phyloP scores from a whole-genome alignment of 1,284 basidiomycete genomes.

The Fomitiporia mediterranea region DNA sequence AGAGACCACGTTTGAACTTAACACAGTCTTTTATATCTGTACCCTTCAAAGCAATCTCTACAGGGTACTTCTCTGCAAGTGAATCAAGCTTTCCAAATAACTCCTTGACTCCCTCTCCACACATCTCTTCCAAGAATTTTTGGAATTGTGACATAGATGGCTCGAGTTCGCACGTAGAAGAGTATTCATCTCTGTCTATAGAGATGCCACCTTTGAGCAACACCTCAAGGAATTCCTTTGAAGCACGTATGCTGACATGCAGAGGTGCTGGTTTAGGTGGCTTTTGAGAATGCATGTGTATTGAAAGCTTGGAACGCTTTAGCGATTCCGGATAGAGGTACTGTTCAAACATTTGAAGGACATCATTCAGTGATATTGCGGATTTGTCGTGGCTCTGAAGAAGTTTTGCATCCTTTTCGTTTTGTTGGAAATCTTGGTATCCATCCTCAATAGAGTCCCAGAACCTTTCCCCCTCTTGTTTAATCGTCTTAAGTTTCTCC shows the following conservation, averaged over 20 bases:
- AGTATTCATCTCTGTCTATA: constrained; percentile 46
- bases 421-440: constrained; percentile 78
- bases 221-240: constrained; percentile 55
- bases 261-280: too few relatives aligned
- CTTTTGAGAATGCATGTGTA: constrained; percentile 77
- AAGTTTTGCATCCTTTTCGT: constrained; percentile 61
- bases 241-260: constrained; percentile 62
- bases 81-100: constrained; percentile 49
- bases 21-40: constrained; percentile 66
- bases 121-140: constrained; percentile 50
- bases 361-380: constrained; percentile 76
- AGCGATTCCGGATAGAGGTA: constrained; percentile 68
- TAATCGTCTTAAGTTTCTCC: constrained; percentile 70
- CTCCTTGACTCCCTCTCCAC: constrained; percentile 47
- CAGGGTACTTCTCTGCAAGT: constrained; percentile 50
- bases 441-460: constrained; percentile 70
- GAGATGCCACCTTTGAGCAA: constrained; percentile 48
- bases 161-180: constrained; percentile 40
- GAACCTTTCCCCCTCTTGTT: constrained; percentile 57
- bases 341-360: constrained; percentile 69
- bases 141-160: constrained; percentile 47
- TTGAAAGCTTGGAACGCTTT: constrained; percentile 74
- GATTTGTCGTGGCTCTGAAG: too few relatives aligned
- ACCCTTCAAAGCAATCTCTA: constrained; percentile 45
- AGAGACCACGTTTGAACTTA: constrained; percentile 63